phyloP scores from a whole-genome alignment of 2,329 filamentous ascomycete species.

The Aspergillus sp. region DNA sequence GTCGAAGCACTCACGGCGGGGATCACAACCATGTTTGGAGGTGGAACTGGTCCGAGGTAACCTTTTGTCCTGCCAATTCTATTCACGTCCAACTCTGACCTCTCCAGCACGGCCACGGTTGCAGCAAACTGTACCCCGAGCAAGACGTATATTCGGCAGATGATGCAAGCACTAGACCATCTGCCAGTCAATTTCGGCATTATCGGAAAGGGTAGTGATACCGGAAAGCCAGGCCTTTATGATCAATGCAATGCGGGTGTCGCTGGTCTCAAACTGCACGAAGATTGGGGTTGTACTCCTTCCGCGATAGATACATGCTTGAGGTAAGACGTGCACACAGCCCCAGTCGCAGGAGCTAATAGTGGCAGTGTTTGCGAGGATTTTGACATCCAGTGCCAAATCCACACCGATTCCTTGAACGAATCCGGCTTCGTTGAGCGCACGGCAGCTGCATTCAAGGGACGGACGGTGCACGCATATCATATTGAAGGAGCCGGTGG shows the following conservation, averaged over 20 bases:
- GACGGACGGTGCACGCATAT: constrained; percentile 90
- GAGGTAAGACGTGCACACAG: too few species aligned
- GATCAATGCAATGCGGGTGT: constrained; percentile 82
- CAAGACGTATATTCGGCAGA: constrained; percentile 76
- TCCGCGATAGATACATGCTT: constrained; percentile 88
- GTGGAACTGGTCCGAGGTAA: constrained; percentile 80
- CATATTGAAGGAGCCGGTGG: constrained; percentile 95
- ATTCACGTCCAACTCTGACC: too few species aligned
- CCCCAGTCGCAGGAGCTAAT: too few species aligned
- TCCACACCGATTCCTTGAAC: constrained; percentile 95
- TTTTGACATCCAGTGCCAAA: constrained; percentile 86
- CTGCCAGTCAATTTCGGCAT: constrained; percentile 87
- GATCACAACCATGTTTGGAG: constrained; percentile 86
- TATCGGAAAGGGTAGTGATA: constrained; percentile 92
- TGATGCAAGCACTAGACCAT: constrained; percentile 82
- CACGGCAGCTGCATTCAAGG: constrained; percentile 81
- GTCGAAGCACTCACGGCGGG: constrained; percentile 80
- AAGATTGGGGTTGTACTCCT: constrained; percentile 93
- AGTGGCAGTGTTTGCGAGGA: constrained; percentile 72
- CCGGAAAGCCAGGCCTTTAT: constrained; percentile 65
- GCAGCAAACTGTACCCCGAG: constrained; percentile 93
- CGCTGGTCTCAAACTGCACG: constrained; percentile 89
- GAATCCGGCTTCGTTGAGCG: constrained; percentile 97
- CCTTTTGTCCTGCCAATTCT: too few species aligned
- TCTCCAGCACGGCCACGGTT: constrained; percentile 67